These are phyloP conservation scores for Phylloporus sp. DNA, from an alignment of 768 basidiomycete genomes.

Conservation along the genomic window DNA sequence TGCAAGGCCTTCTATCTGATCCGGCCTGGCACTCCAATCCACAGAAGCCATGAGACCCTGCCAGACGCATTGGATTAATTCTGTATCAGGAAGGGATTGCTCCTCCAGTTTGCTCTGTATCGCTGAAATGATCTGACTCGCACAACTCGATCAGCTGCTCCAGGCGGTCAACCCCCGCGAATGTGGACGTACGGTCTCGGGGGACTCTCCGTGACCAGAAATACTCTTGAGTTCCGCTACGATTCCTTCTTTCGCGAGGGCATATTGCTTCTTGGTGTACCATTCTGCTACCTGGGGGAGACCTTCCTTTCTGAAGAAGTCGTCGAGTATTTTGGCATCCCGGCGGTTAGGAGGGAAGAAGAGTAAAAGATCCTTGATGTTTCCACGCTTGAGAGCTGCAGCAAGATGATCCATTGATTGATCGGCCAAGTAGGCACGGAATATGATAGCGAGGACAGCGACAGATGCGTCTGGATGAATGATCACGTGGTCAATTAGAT, in stretches of 20 bases:
- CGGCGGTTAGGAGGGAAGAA: constrained; percentile 89
- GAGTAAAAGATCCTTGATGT: constrained; percentile 75
- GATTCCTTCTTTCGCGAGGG: constrained; percentile 74
- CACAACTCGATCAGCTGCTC: constrained; percentile 8
- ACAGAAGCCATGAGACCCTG: constrained; percentile 82
- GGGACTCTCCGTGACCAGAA: constrained; percentile 62
- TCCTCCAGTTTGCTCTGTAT: constrained; percentile 73
- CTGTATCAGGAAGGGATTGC: constrained; percentile 76
- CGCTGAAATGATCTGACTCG: constrained; percentile 61
- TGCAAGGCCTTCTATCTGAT: constrained; percentile 89
- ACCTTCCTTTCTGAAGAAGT: constrained; percentile 79
- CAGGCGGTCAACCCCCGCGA: not conserved
- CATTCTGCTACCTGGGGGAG: constrained; percentile 83
- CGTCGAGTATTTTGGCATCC: constrained; percentile 67
- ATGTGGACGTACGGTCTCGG: constrained; percentile 53
- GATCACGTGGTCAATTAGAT: constrained; percentile 8
- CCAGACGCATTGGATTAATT: constrained; percentile 89
- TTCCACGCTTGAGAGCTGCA: constrained; percentile 72
- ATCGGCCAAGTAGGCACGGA: constrained; percentile 75
- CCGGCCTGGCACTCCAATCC: constrained; percentile 85
- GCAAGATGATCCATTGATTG: constrained; percentile 91
- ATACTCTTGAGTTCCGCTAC: constrained; percentile 63
- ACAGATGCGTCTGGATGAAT: constrained; percentile 62
- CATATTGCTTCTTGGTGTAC: constrained; percentile 89
- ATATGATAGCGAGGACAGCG: constrained; percentile 68